Conservation (phyloP, 495 filamentous ascomycete genomes). For the Lophium mytilinum region DNA sequence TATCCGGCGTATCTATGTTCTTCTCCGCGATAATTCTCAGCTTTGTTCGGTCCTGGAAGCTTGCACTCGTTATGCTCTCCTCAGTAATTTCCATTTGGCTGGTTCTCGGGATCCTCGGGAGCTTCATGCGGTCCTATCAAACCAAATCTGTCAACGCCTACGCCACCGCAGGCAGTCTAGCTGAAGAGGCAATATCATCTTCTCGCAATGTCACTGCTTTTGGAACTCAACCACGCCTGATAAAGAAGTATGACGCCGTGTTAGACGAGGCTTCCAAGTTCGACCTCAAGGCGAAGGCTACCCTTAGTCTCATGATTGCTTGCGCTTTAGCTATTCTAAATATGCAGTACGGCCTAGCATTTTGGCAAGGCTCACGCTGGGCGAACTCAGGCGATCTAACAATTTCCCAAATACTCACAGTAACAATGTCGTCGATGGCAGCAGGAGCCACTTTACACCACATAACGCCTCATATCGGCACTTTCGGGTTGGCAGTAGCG, state of each 20-base stretch:
- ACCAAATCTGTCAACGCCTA: conserved; percentile 69
- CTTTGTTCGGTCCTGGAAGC: conserved; percentile 32
- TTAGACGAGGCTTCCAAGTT: conserved; percentile 63
- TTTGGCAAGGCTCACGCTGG: conserved; percentile 88
- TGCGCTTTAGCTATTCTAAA: conserved; percentile 77
- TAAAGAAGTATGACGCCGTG: conserved; percentile 71
- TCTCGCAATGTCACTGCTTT: conserved; percentile 92
- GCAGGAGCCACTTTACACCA: conserved; percentile 88
- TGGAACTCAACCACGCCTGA: conserved; percentile 81
- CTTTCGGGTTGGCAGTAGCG: conserved; percentile 72
- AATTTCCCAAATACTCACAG: conserved; percentile 56
- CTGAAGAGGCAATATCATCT: conserved; percentile 91
- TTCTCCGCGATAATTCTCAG: conserved; percentile 31
- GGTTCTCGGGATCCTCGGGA: conserved; percentile 63
- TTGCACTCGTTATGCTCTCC: conserved; percentile 69
- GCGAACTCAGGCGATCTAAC: conserved; percentile 57
- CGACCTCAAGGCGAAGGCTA: conserved; percentile 65
- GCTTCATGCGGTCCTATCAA: conserved; percentile 70
- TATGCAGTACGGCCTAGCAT: conserved; percentile 75
- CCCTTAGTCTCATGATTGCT: conserved; percentile 68
- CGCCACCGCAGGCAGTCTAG: conserved; percentile 76
- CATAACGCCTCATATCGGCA: conserved; percentile 74
- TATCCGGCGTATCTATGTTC: conserved; percentile 28
- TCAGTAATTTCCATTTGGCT: conserved; percentile 66
- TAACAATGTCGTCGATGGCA: conserved; percentile 83